Evolutionary conservation across 2,329 filamentous ascomycete species (phyloP), one percentile per base, ranked within the genome.

Genomic region (Xylaria sp.): DNA sequence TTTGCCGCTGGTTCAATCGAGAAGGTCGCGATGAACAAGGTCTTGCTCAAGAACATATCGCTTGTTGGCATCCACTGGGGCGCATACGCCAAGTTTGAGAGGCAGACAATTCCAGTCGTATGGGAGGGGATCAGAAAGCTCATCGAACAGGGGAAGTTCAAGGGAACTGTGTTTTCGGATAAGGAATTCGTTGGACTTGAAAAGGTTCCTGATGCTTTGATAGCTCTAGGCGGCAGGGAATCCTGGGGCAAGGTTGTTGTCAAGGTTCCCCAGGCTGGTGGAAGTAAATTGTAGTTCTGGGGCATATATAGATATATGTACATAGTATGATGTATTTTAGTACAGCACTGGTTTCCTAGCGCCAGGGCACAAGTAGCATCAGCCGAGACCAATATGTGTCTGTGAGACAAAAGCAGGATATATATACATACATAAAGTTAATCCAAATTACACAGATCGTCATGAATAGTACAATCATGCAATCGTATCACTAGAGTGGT

Each of bases 211-310:
- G 87, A 87, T 68, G 94, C 94, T 0, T 79, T 98, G 75, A 84
- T 90, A 74, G 92, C 92, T 2, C 81, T 98, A 63, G 94, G 93
- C 1, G 88, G 89, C 0, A 85, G 95, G 67, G 92, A 91, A 59
- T 97, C 94, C 1, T 98, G 95, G 95, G 95, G 95, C 0, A 98
- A 98, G 85, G 95, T 98, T 0, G 93, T 97, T 1, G 90, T 97
- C 23, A 93, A 93, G 81, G 84, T 98, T 48, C 90, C 91, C 1
- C 92, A 94, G 73, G 85, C 88, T 52, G 85, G 83, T 7, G 83
- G 84, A 70, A 87, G 84, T 74, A 88, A 86, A 78, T 73, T 90
- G 76, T 90, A 73, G 72, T 55, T 23, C 9, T 6, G 30, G 18
- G 15, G 7, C 7, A 25, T 65, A 52, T 13, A 56, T 65, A 65